Base-by-base conservation (phyloP, 352 stramenopile genomes). In the Detonula confervacea region DNA sequence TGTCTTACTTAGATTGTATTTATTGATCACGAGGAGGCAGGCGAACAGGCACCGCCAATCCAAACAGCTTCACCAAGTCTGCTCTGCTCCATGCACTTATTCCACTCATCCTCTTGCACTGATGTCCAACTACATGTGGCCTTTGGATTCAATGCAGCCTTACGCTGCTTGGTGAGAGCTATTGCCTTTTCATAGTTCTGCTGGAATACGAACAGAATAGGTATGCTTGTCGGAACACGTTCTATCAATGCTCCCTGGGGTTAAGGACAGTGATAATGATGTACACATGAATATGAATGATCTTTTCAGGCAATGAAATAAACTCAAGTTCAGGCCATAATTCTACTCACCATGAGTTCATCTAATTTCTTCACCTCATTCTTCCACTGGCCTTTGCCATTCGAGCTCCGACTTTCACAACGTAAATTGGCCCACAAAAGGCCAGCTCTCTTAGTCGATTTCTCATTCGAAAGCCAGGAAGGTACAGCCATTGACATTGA, bases 121-220 rank as follows among this genome's bases (percentile, higher is more conserved):
- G 63, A 57, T 25, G 75, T 75, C 86, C 88, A 93, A 11, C 24
- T 24, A 16, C 80, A 63, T 24, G 75, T 86, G 24, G 80, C 64
- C 51, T 77, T 83, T 7, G 73, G 68, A 77, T 90, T 84, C 44
- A 63, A 66, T 25, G 77, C 64, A 30, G 63, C 61, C 30, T 80
- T 80, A 24, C 78, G 66, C 52, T 83, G 63, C 70, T 78, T 61
- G 25, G 66, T 83, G 25, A 80, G 30, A 37, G 83, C 25, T 11
- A 46, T 46, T 16, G 84, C 83, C 37, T 71, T 62, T 29, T 84
- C 70, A 18, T 82, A 81, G 27, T 81, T 83, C 9, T 60, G n/a
- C 80, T 93, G 88, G 56, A 91, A 84, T 51, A 85, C 66, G 51
- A 93, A 35, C 5, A 91, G 69, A 37, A 93, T 68, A 6, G 84